phyloP scores from a whole-genome alignment of 2,329 filamentous ascomycete genomes.

The Talaromyces pinophilus region DNA sequence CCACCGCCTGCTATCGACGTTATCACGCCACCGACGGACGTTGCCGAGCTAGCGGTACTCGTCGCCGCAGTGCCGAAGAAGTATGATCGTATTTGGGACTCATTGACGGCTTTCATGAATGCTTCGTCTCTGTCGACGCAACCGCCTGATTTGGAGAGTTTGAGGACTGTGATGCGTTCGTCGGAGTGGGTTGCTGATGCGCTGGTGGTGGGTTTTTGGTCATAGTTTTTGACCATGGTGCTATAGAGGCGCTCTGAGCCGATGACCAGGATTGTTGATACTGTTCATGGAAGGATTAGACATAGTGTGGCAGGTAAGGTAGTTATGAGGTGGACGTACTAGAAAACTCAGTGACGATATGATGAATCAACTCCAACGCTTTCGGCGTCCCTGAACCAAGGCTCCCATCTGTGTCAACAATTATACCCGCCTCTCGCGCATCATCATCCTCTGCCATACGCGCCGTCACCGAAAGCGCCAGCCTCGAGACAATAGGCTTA shows the following conservation, averaged over 20 bases:
- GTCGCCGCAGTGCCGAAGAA: slow-evolving; percentile 74
- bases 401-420: slow-evolving; percentile 80
- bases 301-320: slow-evolving; percentile 10
- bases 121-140: slow-evolving; percentile 72
- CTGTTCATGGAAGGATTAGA: slow-evolving; percentile 34
- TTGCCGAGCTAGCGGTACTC: background rate
- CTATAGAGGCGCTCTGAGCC: slow-evolving; percentile 75
- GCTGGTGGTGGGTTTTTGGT: slow-evolving; percentile 50
- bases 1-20: slow-evolving; percentile 28
- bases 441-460: slow-evolving; percentile 73
- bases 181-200: slow-evolving; percentile 52
- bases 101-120: slow-evolving; percentile 72
- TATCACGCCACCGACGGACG: background rate
- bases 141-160: slow-evolving; percentile 81
- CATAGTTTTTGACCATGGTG: slow-evolving; percentile 71
- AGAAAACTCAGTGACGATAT: slow-evolving; percentile 71
- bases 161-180: slow-evolving; percentile 72
- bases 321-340: slow-evolving; percentile 47
- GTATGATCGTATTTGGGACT: slow-evolving; percentile 82
- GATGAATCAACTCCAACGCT: slow-evolving; percentile 74
- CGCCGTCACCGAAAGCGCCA: slow-evolving; percentile 76
- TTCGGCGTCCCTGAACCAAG: slow-evolving; percentile 64
- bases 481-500: slow-evolving; percentile 69
- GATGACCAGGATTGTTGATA: slow-evolving; percentile 79
- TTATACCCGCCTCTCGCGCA: slow-evolving; percentile 71